Conservation (phyloP, 257 asterid species). For the Mitragyna speciosa region DNA sequence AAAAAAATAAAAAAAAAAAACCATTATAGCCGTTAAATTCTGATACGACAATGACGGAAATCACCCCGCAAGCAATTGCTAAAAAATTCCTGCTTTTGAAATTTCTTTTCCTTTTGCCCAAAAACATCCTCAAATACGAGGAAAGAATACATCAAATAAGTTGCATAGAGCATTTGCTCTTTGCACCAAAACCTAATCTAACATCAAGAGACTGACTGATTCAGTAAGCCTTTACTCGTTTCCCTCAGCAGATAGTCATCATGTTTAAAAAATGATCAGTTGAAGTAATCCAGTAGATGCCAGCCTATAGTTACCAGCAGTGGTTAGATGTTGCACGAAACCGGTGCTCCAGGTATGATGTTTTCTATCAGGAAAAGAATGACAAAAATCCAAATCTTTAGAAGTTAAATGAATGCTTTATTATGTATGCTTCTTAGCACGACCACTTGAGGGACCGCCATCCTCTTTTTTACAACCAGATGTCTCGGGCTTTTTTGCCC, state of each 20-base stretch:
- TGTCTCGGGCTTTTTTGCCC: constrained; percentile 92
- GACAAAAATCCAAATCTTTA: constrained; percentile 13
- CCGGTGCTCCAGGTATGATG: constrained; percentile 10
- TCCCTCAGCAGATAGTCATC: background rate
- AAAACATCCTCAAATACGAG: constrained; percentile 5
- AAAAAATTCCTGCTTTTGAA: background rate
- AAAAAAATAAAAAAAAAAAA: background rate
- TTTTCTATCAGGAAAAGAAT: constrained; percentile 28
- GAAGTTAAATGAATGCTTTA: constrained; percentile 12
- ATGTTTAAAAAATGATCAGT: constrained; percentile 16
- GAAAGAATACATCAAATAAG: constrained; percentile 14
- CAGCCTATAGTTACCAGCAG: background rate
- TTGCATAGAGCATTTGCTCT: constrained; percentile 2
- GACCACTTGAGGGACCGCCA: constrained; percentile 33
- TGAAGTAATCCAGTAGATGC: constrained; percentile 13
- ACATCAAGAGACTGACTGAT: constrained; percentile 7
- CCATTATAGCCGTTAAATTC: background rate
- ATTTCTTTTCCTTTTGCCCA: constrained; percentile 8
- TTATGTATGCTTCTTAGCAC: constrained; percentile 46
- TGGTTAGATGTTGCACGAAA: constrained; percentile 4
- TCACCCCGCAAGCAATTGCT: background rate
- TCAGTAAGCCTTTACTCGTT: constrained; percentile 8
- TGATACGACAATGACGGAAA: background rate
- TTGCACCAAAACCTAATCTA: constrained; percentile 5
- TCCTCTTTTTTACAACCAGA: constrained; percentile 48